Conservation (phyloP, 2,329 filamentous ascomycete species). For the Amesomyces nigricolor region DNA sequence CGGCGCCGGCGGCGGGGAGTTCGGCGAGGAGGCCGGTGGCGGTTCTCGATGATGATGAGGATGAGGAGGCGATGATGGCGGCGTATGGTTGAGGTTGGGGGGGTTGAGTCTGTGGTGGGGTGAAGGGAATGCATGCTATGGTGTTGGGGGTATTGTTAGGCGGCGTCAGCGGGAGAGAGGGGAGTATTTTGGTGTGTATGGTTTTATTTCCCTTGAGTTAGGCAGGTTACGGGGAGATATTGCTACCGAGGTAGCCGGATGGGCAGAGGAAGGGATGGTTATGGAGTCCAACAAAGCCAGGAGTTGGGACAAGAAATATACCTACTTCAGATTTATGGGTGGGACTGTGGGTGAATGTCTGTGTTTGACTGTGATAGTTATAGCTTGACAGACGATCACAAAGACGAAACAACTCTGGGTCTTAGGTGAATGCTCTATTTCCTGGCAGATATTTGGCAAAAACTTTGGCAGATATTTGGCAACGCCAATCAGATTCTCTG, state of each 20-base stretch:
- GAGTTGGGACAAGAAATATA: no score
- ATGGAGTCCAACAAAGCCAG: no score
- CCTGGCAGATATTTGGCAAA: no score
- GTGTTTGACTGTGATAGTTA: no score
- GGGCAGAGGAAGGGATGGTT: neutral
- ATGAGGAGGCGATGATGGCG: conserved; percentile 39
- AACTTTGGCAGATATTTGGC: no score
- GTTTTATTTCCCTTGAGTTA: neutral
- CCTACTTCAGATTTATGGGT: no score
- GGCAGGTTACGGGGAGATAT: neutral
- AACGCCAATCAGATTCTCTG: no score
- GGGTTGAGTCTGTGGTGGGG: neutral
- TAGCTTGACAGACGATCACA: no score
- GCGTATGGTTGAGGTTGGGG: conserved; percentile 38
- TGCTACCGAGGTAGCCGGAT: neutral
- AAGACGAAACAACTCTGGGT: no score
- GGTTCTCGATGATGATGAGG: conserved; percentile 43
- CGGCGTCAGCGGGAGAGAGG: conserved; percentile 1
- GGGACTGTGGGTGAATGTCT: no score
- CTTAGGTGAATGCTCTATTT: no score
- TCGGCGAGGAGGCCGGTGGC: conserved; percentile 7
- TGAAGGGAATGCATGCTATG: conserved; percentile 5
- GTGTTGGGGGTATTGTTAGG: conserved; percentile 1
- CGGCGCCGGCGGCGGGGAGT: neutral
- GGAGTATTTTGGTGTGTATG: neutral